Evolutionary conservation across 2,329 filamentous ascomycete species (phyloP).

Genomic region (Fusarium ambrosium): DNA sequence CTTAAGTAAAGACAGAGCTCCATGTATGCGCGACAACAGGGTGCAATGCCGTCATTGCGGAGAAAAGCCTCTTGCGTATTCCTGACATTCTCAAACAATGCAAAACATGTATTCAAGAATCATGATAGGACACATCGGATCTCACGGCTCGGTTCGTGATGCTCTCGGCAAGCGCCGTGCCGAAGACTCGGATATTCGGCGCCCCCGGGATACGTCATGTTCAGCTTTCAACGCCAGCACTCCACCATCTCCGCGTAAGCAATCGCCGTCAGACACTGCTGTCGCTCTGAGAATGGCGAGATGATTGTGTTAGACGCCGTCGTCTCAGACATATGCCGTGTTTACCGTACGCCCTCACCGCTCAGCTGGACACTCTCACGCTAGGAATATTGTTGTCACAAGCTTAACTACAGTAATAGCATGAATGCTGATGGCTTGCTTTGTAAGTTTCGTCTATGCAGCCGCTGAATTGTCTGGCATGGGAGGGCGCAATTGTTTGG

Average conservation of each 20-base stretch:
- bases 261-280: background rate
- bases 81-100: background rate
- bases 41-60: constrained; percentile 1
- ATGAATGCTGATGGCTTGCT: background rate
- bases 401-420: background rate
- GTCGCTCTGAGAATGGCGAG: background rate
- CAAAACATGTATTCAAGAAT: background rate
- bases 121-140: constrained; percentile 23
- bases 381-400: background rate
- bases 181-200: constrained; percentile 38
- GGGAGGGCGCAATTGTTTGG: background rate
- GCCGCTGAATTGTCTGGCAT: background rate
- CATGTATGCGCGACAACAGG: background rate
- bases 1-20: background rate
- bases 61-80: constrained; percentile 12
- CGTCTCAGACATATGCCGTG: constrained; percentile 16
- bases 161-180: constrained; percentile 33
- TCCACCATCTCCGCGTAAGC: constrained; percentile 18
- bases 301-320: background rate
- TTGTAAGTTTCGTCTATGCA: background rate
- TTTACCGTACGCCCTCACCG: constrained; percentile 15
- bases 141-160: constrained; percentile 34
- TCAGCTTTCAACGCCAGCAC: constrained; percentile 3
- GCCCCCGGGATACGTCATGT: constrained; percentile 19
- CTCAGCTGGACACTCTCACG: background rate